A percentile compares a stretch with the other conserved stretches of the same genome.
Evolutionary conservation across 1,284 basidiomycete species (phyloP).

Genomic region (Heliocybe sulcata): DNA sequence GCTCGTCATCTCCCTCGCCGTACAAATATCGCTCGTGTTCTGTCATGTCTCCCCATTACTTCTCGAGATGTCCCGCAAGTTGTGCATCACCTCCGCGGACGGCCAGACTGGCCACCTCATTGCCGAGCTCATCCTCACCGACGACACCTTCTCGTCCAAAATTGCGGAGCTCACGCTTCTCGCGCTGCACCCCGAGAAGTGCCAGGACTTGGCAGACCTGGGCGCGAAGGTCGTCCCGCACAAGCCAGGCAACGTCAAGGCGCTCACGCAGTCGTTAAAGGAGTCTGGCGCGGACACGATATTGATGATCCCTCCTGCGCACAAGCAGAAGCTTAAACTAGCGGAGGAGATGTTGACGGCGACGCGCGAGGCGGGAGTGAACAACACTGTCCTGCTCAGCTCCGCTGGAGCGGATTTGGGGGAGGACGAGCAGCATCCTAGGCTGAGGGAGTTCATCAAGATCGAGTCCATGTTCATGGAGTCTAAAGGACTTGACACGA

Average conservation of each 20-base stretch:
- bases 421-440: conserved; percentile 14
- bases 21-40: too few species aligned
- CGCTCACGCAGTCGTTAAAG: conserved; percentile 11
- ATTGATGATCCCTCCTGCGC: conserved; percentile 16
- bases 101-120: conserved; percentile 17
- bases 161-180: conserved; percentile 14
- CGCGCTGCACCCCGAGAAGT: conserved; percentile 11
- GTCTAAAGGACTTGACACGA: conserved; percentile 12
- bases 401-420: conserved; percentile 14
- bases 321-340: conserved; percentile 15
- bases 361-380: conserved; percentile 14
- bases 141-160: conserved; percentile 11
- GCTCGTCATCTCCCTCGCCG: background rate
- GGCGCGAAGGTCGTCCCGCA: conserved; percentile 9
- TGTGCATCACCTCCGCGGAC: conserved; percentile 15
- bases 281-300: conserved; percentile 14
- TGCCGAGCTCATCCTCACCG: conserved; percentile 14
- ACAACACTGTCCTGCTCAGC: conserved; percentile 16
- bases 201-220: background rate
- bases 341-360: conserved; percentile 13
- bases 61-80: conserved; percentile 12
- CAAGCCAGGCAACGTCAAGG: conserved; percentile 12
- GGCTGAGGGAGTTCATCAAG: conserved; percentile 17
- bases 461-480: conserved; percentile 15
- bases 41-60: too few species aligned